Base-by-base conservation (phyloP, 495 filamentous ascomycete species). In the Trichocladium antarcticum region DNA sequence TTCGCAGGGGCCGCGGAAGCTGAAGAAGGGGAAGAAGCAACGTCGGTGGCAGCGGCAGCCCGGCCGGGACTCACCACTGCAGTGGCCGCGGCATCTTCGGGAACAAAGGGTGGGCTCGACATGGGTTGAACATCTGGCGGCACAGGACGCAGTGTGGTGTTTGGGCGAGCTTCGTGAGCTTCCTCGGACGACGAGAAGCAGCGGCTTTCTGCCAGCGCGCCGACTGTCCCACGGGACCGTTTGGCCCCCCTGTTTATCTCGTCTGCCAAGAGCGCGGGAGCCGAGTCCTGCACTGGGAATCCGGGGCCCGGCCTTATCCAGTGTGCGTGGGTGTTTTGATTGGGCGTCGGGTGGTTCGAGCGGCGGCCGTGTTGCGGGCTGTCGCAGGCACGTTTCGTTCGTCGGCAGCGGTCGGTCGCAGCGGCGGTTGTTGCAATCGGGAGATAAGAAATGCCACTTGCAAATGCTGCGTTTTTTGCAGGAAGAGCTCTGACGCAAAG, bases 111-210 rank as follows among this genome's bases (percentile, higher is more conserved):
- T 59, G 65, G 60, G 56, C 59, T 70, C 60, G 70, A 74, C 72
- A 74, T 74, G 70, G 66, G 70, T 59, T 59, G 61, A 63, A 68
- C 72, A 73, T 73, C 60, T 67, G 68, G 62, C 67, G 57, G 56
- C 60, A 56, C 57, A 65, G 53, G 22, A 36, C 37, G 29, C 29
- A 37, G 21, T 14, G 50, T 36, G 44, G 20, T 37, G 29, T 34
- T 31, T 32, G 42, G 34, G 46, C 36, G 44, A 27, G 24, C 24
- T 8, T 3, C 24, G n/a, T 27, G 24, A 27, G 24, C 35, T 36
- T 36, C 31, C 28, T 46, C 32, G 10, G 45, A 47, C 8, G 24
- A 28, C n/a, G n/a, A n/a, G n/a, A n/a, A n/a, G n/a, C n/a, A n/a
- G n/a, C n/a, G n/a, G n/a, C n/a, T n/a, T n/a, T n/a, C n/a, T n/a